phyloP scores from a whole-genome alignment of 202 grass and related monocot genomes.

The Panicum virgatum region DNA sequence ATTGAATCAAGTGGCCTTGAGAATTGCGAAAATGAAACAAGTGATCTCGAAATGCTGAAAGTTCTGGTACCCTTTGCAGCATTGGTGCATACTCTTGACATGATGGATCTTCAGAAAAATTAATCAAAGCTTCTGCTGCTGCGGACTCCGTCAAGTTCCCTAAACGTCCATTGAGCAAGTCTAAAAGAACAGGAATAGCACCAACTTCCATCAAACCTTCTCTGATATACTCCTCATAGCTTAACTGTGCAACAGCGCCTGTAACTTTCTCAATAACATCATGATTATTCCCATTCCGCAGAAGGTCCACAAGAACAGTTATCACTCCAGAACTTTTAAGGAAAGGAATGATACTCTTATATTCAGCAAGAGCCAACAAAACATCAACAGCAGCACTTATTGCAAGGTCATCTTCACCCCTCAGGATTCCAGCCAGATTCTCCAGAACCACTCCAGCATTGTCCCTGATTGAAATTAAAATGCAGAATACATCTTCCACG shows the following conservation, averaged over 20 bases:
- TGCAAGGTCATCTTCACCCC: neutral
- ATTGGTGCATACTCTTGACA: neutral
- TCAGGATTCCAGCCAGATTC: neutral
- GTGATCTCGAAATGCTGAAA: neutral
- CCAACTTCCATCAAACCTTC: neutral
- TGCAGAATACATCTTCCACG: neutral
- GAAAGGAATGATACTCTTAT: neutral
- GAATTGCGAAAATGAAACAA: neutral
- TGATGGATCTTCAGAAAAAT: neutral
- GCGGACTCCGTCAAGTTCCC: neutral
- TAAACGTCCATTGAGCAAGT: neutral
- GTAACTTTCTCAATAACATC: neutral
- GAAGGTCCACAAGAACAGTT: neutral
- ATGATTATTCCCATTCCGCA: neutral
- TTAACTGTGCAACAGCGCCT: neutral
- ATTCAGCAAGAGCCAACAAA: neutral
- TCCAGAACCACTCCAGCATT: neutral
- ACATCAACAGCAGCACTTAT: neutral
- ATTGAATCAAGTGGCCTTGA: neutral
- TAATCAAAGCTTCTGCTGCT: constrained; percentile 1
- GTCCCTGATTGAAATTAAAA: neutral
- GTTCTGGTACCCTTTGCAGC: neutral
- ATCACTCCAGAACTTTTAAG: neutral
- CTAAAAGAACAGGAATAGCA: neutral
- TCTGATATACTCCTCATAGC: neutral